Base-by-base conservation (phyloP, 768 basidiomycete genomes). In the Trametes meyenii region DNA sequence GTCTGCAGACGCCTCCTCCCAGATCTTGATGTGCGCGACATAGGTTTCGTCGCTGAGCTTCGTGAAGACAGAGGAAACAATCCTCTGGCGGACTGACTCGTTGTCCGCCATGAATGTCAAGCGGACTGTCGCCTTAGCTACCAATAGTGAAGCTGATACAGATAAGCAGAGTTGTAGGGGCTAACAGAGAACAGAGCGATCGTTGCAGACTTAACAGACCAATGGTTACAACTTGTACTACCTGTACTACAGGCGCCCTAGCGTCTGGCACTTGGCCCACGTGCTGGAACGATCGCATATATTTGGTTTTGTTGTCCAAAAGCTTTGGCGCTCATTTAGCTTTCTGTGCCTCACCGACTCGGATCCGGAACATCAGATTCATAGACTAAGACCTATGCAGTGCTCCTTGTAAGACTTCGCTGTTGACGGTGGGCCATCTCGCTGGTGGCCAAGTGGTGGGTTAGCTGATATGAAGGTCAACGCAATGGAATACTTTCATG, bases 21-120 rank as follows among this genome's bases (percentile, higher is more conserved):
- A 94, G 29, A 98, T 93, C 80, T 96, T 97, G 73, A 96, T 67
- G 75, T 96, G 95, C 40, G 87, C 82, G 60, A 96, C 85, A 72
- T 97, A 96, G 19, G 81, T 81, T 73, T 97, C 94, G 61, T 87
- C 88, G 70, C 85, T 88, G 59, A 87, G 81, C 68, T 83, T 85
- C 26, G 85, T 45, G 76, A 97, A 96, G 10, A 95, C 88, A 5
- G 94, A 95, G 1, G 83, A 75, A 67, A 94, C 86, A 69, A 97
- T 96, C 65, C 84, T 81, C 70, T 87, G 82, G 58, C 81, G 81
- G 60, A 85, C 79, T 63, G 85, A 82, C 40, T 80, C 80, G 59
- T 61, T 63, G 69, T 81, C 80, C 43, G 75, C 43, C 62, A 65
- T 62, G 29, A 33, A 3, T 33, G 8, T 8, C 8, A 8, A 8